A percentile compares a stretch with the other conserved stretches of the same genome.
Conservation (phyloP, 805 yeast genomes). For the Wickerhamiella hasegawae region DNA sequence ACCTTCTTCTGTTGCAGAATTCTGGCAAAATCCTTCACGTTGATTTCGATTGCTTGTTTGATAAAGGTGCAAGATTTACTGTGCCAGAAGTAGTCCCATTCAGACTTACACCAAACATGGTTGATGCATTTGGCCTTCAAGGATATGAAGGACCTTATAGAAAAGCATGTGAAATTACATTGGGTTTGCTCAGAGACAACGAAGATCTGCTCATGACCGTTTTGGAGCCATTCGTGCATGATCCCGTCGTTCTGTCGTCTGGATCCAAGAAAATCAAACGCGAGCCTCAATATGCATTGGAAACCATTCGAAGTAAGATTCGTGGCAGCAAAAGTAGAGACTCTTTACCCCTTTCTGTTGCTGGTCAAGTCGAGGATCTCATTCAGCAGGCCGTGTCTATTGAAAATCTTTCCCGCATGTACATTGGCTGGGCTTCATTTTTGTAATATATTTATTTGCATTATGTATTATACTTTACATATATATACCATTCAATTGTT, state of each 20-base stretch:
- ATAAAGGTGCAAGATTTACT: conserved; percentile 44
- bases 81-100: conserved; percentile 94
- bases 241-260: conserved; percentile 65
- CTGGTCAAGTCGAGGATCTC: conserved; percentile 82
- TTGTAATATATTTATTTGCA: conserved; percentile 29
- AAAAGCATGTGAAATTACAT: conserved; percentile 70
- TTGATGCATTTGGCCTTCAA: conserved; percentile 69
- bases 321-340: conserved; percentile 71
- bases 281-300: conserved; percentile 35
- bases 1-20: conserved; percentile 54
- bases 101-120: conserved; percentile 72
- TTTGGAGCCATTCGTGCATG: conserved; percentile 82
- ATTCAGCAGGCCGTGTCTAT: conserved; percentile 66
- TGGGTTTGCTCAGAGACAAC: conserved; percentile 52
- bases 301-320: conserved; percentile 59
- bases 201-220: conserved; percentile 80
- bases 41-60: conserved; percentile 92
- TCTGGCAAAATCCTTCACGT: conserved; percentile 80
- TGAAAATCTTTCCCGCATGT: conserved; percentile 69
- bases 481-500: not conserved
- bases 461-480: too few species aligned
- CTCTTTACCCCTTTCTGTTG: conserved; percentile 74
- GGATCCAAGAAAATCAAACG: conserved; percentile 24
- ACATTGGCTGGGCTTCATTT: conserved; percentile 83
- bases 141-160: conserved; percentile 86